Evolutionary conservation across 306 rosid species (phyloP).

Genomic region (Senna tora): DNA sequence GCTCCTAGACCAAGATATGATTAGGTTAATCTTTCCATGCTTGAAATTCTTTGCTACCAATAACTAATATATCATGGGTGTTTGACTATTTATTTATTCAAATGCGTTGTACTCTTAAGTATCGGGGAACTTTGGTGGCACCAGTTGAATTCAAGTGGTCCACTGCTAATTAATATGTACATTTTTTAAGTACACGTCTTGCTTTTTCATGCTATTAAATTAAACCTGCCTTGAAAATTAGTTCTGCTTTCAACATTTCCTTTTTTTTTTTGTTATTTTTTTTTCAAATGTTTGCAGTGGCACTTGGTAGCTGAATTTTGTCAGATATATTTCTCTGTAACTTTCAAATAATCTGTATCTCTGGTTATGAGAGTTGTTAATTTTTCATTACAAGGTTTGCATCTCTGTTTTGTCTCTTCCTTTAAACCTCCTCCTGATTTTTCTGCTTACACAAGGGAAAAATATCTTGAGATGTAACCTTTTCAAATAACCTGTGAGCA

Average conservation of each 20-base stretch:
- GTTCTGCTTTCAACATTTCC: background rate
- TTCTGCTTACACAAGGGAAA: background rate
- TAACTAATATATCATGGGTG: too few relatives aligned
- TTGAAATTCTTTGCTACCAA: too few relatives aligned
- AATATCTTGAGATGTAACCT: background rate
- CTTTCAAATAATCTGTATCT: slow-evolving; percentile 4
- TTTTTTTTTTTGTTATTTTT: background rate
- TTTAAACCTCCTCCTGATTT: background rate
- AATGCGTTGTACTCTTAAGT: too few relatives aligned
- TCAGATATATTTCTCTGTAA: background rate
- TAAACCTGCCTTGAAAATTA: background rate
- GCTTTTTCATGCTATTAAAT: slow-evolving; percentile 5
- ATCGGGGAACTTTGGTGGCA: too few relatives aligned
- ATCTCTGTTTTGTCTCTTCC: slow-evolving; percentile 8
- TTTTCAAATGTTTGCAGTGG: background rate
- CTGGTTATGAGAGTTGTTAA: background rate
- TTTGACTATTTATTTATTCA: too few relatives aligned
- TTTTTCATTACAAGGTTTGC: background rate
- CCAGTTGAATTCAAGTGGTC: slow-evolving; percentile 11
- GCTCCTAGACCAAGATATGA: background rate
- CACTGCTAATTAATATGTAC: background rate
- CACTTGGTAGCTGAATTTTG: slow-evolving; percentile 5
- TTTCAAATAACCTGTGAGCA: background rate
- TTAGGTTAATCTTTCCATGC: too few relatives aligned
- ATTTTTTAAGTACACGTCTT: background rate